phyloP scores from a whole-genome alignment of 495 filamentous ascomycete species.

The Oidiodendron maius region DNA sequence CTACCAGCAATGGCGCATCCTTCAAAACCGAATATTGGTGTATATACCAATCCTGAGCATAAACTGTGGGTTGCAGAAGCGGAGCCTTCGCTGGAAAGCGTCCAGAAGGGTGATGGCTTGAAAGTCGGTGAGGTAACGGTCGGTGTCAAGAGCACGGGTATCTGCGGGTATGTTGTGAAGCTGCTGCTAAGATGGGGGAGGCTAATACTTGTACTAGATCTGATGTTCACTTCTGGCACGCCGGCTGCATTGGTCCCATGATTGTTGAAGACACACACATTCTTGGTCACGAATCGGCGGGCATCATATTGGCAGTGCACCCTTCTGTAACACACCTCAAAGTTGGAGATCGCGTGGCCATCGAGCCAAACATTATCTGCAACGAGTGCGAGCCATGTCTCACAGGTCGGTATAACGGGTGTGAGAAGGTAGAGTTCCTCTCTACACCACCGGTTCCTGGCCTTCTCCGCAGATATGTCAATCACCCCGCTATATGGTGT shows the following conservation, averaged over 20 bases:
- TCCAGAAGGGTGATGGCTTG: conserved; percentile 62
- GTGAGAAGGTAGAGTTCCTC: conserved; percentile 75
- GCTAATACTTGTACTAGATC: conserved; percentile 46
- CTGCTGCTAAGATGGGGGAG: too few species aligned
- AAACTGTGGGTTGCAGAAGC: conserved; percentile 85
- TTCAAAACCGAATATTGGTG: conserved; percentile 81
- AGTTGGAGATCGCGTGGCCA: conserved; percentile 79
- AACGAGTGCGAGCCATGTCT: conserved; percentile 83
- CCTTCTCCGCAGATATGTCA: conserved; percentile 87
- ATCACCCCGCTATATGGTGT: conserved; percentile 86
- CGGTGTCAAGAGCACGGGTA: conserved; percentile 83
- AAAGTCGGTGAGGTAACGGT: conserved; percentile 78
- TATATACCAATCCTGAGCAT: conserved; percentile 89
- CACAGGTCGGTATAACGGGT: conserved; percentile 89
- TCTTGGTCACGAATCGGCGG: conserved; percentile 88
- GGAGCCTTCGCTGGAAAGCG: conserved; percentile 65
- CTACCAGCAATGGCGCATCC: conserved; percentile 10
- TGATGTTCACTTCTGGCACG: conserved; percentile 95
- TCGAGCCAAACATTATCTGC: conserved; percentile 90
- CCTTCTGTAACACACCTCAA: conserved; percentile 69
- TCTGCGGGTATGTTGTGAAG: conserved; percentile 69
- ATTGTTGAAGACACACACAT: conserved; percentile 81
- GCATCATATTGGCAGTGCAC: conserved; percentile 74
- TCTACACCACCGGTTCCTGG: conserved; percentile 85
- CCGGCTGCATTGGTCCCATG: conserved; percentile 91